phyloP scores from a whole-genome alignment of 495 filamentous ascomycete genomes.

The Talaromyces stipitatus region DNA sequence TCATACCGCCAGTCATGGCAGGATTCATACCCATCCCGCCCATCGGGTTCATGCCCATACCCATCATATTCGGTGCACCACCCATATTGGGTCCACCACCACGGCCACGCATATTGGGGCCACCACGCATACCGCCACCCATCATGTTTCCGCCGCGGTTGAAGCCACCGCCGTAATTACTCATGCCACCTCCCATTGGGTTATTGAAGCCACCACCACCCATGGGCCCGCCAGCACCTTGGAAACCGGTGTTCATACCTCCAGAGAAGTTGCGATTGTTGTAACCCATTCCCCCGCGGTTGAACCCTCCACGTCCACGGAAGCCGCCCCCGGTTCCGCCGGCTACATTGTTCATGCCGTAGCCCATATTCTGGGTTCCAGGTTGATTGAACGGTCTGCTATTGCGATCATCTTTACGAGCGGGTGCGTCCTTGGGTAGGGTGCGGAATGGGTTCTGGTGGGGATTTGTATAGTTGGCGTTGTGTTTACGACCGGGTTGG shows the following conservation, averaged over 20 bases:
- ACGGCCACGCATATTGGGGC: constrained; percentile 64
- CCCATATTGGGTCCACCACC: constrained; percentile 53
- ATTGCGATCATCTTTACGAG: constrained; percentile 56
- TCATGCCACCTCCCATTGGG: constrained; percentile 47
- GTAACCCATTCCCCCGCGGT: constrained; percentile 34
- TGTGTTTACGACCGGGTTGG: constrained; percentile 58
- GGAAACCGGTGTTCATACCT: constrained; percentile 30
- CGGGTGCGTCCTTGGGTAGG: constrained; percentile 81
- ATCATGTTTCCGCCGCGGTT: constrained; percentile 59
- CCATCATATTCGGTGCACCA: constrained; percentile 47
- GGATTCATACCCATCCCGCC: constrained; percentile 57
- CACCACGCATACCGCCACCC: constrained; percentile 61
- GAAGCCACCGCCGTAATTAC: constrained; percentile 45
- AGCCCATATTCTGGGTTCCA: constrained; percentile 29
- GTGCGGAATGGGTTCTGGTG: constrained; percentile 83
- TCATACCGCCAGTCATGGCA: constrained; percentile 46
- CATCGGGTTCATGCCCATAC: constrained; percentile 44
- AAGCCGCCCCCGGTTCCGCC: constrained; percentile 26
- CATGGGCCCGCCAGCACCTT: constrained; percentile 44
- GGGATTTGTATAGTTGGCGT: constrained; percentile 67
- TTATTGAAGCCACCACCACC: constrained; percentile 50
- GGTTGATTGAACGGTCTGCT: constrained; percentile 23
- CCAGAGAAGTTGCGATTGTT: constrained; percentile 44
- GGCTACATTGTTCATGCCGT: constrained; percentile 29
- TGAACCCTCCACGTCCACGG: constrained; percentile 47